A percentile compares a stretch with the other conserved stretches of the same genome.
These are phyloP conservation scores for Thelonectria blattea DNA, from an alignment of 2,329 filamentous ascomycete species.

Conservation along the genomic window DNA sequence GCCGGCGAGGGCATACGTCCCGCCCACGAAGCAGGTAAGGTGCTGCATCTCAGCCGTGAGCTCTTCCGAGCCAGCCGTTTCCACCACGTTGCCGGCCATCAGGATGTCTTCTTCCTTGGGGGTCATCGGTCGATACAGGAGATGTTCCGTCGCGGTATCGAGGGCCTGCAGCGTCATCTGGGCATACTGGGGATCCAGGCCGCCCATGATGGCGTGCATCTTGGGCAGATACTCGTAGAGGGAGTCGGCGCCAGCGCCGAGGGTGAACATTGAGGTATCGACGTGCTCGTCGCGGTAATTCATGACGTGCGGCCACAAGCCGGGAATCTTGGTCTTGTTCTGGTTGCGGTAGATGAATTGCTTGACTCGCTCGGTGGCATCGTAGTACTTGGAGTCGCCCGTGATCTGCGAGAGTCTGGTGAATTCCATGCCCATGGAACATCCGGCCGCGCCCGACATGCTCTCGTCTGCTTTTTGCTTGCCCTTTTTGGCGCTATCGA, in stretches of 20 bases:
- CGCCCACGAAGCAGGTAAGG: slow-evolving; percentile 73
- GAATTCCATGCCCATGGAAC: slow-evolving; percentile 76
- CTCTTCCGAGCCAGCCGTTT: slow-evolving; percentile 36
- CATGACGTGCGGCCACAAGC: slow-evolving; percentile 73
- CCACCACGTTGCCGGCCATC: slow-evolving; percentile 54
- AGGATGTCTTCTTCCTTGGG: slow-evolving; percentile 65
- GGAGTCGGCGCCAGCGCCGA: slow-evolving; percentile 55
- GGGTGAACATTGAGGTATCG: slow-evolving; percentile 47
- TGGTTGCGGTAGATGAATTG: slow-evolving; percentile 70
- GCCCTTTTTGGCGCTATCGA: slow-evolving; percentile 46
- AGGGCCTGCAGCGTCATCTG: slow-evolving; percentile 70
- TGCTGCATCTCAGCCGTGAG: slow-evolving; percentile 57
- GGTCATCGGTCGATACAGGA: slow-evolving; percentile 73
- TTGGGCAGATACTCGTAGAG: slow-evolving; percentile 67
- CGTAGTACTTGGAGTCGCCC: slow-evolving; percentile 74
- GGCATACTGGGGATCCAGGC: slow-evolving; percentile 65
- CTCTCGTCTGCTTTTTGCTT: slow-evolving; percentile 43
- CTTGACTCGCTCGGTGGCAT: slow-evolving; percentile 77
- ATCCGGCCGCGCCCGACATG: slow-evolving; percentile 55
- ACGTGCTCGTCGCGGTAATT: slow-evolving; percentile 63
- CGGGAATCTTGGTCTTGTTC: slow-evolving; percentile 70
- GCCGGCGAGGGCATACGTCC: slow-evolving; percentile 72
- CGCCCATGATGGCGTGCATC: slow-evolving; percentile 68
- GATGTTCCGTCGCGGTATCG: slow-evolving; percentile 63
- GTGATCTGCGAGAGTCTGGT: slow-evolving; percentile 77